Evolutionary conservation across 345 rosid genomes (phyloP), one percentile per base, ranked within the genome.

Genomic region (Combretum micranthum): DNA sequence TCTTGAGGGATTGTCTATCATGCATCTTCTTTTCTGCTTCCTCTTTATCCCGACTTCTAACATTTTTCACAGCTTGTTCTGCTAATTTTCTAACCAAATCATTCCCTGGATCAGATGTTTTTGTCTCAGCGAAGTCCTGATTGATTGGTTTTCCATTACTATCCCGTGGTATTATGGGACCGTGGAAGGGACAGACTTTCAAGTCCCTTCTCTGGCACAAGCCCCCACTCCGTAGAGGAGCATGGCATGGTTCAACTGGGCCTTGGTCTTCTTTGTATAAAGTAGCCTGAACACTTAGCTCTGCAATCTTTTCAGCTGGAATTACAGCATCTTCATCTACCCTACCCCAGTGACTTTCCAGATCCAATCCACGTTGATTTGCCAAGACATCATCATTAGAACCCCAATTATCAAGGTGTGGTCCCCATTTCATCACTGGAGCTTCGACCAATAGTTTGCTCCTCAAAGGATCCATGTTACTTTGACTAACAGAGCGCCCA

Each of bases 301-400:
- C 96, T 15, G 95, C 90, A 64, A 88, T 80, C 75, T 83, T 92
- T 46, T 80, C 82, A 7, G 96, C 93, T n/a, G 96, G 95, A 68
- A 92, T 92, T 26, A 92, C 83, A 55, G 96, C 98, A 70, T 86
- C 90, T 47, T 71, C 57, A 61, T 92, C 98, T 57, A 88, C 95
- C 69, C 90, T 80, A 55, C 93, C 98, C 96, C 96, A 88, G 64
- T 92, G 93, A 67, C 64, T 84, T 57, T 88, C 95, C 44, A 92
- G 53, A 70, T 92, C 98, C 80, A 92, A 69, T 12, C 98, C 96
- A 63, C 96, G 72, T 59, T 92, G 85, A 53, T 88, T 92, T 50
- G 82, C 84, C 72, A 83, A 69, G 54, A 79, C 78, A 60, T 75
- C 96, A 69, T 75, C 60, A 10, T 76, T 78, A 12, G 83, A 75